Evolutionary conservation across 1,139 yeast species (phyloP), one percentile per base, ranked within the genome.

Genomic region (Oligophagozyma castellii): DNA sequence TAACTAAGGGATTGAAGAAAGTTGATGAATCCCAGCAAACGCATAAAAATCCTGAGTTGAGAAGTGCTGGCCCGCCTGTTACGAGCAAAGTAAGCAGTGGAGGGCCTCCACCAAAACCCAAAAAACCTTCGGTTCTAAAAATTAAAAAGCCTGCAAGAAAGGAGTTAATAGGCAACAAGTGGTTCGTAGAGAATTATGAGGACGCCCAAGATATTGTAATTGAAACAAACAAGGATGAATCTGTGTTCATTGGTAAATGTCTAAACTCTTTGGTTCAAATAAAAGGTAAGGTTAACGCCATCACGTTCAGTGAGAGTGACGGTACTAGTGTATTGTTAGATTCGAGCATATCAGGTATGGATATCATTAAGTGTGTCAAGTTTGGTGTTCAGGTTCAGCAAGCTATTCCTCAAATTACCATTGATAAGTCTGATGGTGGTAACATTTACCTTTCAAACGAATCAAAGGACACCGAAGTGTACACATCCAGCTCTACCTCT

Each of bases 1-100:
- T 92, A 45, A 86, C 96, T 2, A 63, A 86, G 16, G 80, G 84
- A 4, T 70, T 92, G 45, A 81, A 77, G 52, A 89, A 89, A 56
- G 96, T 89, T 25, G 95, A 84, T 43, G 80, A 73, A 58, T 77
- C 93, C 12, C 80, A 84, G 58, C 83, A 81, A 92, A 83, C 94
- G 19, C 95, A 84, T 57, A 86, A 84, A 59, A 84, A 84, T 55
- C 95, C 95, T 4, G 76, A 65, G 24, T 62, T 83, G 43, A 75
- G 93, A 48, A 66, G 63, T 7, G 52, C 65, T 2, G 56, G 62
- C 3, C 44, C 56, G 2, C 33, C 51, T 8, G 41, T 50, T 4
- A 44, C 57, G 19, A 65, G 67, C 43, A 70, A 68, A 42, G n/a
- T n/a, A n/a, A n/a, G n/a, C n/a, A n/a, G n/a, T n/a, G n/a, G n/a